Percentiles rank a stretch among this genome's conserved stretches.
Conservation (phyloP, 2,329 filamentous ascomycete genomes). For the Diaporthe vaccinii region DNA sequence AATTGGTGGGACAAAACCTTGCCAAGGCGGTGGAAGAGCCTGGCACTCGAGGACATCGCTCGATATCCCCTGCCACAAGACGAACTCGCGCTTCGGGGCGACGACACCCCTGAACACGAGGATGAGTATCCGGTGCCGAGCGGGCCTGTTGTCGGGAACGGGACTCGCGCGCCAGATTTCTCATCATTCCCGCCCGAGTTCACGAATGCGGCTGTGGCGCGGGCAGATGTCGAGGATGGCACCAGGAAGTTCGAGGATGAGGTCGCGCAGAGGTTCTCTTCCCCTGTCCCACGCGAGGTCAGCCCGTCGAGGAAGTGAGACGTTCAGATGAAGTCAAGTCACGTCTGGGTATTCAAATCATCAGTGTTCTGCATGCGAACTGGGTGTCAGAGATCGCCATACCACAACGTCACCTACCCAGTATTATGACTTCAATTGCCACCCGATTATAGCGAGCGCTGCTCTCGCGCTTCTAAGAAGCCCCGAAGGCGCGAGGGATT, state of each 20-base stretch:
- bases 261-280: conserved; percentile 3
- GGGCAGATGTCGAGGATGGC: not conserved
- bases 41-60: conserved; percentile 37
- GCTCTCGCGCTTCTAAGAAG: too few species aligned
- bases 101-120: not conserved
- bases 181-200: not conserved
- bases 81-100: conserved; percentile 29
- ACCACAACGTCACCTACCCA: too few species aligned
- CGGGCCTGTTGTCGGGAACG: not conserved
- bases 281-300: not conserved
- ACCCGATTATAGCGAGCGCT: too few species aligned
- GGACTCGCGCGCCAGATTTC: not conserved
- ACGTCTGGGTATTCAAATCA: too few species aligned
- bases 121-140: not conserved
- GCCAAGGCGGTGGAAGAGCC: conserved; percentile 16
- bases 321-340: not conserved
- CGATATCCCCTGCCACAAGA: conserved; percentile 20
- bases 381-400: too few species aligned
- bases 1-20: conserved; percentile 5
- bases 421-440: too few species aligned
- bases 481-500: too few species aligned
- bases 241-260: not conserved
- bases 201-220: not conserved
- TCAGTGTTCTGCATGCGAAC: too few species aligned
- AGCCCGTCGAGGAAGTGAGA: not conserved